Base-by-base conservation (phyloP, 2,329 filamentous ascomycete species). In the Fusarium heterosporum region DNA sequence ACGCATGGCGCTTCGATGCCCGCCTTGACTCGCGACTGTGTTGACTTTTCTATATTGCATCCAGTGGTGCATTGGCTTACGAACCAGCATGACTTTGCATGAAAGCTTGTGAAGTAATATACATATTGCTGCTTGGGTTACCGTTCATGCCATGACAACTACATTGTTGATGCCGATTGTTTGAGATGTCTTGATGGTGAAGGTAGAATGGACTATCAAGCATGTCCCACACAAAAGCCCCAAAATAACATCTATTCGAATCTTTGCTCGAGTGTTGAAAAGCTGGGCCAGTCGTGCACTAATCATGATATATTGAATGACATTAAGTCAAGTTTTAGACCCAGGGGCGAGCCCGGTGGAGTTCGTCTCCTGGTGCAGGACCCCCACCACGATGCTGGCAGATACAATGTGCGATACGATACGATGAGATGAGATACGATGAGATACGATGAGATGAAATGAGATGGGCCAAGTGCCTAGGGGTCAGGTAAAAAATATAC, bases 391-490 rank as follows among this genome's bases (percentile, higher is more conserved):
- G 59, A 64, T 71, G 47, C 53, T 63, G 53, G 57, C 60, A 22
- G 22, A 22, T 72, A 38, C 45, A 64, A 70, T 69, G 52, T 72
- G 61, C 56, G 68, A 71, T 72, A 50, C 48, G 69, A 69, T 70
- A 55, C 48, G 66, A 71, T 71, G 50, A 45, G 66, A 71, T 71
- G 53, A 47, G 69, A 72, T 72, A 38, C 45, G 66, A 70, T 69
- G 61, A 41, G 68, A 72, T 72, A 42, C 38, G 55, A 61, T 62
- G 26, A 41, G 57, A 60, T 61, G 29, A 13, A 55, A 61, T 61
- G 22, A 26, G 56, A 61, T 61, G 26, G 12, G 38, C 17, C 42
- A 10, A 17, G 43, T 32, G 9, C 26, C 13, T 19, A 25, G 28
- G 26, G 25, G 6, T 42, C 19, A 12, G 17, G 30, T 16, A 34